These are phyloP conservation scores for Tephrocybe rancida DNA, from an alignment of 768 basidiomycete genomes.

Conservation along the genomic window DNA sequence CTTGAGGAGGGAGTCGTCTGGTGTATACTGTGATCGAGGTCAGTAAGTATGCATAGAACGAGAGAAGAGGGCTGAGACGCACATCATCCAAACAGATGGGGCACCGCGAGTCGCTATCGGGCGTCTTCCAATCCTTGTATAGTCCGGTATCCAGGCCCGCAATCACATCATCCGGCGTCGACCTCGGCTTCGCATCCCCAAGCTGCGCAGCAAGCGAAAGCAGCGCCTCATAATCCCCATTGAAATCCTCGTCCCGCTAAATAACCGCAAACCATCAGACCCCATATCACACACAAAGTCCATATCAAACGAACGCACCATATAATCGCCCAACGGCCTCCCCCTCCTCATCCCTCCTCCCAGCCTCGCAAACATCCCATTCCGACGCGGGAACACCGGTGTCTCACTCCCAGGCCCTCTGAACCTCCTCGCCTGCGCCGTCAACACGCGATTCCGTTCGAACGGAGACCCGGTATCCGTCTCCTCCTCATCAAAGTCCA, in stretches of 20 bases:
- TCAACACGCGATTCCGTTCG: no score
- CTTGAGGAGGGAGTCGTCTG: conserved; percentile 64
- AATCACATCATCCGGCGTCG: conserved; percentile 64
- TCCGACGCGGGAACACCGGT: conserved; percentile 17
- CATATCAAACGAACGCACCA: conserved; percentile 48
- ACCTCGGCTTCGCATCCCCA: conserved; percentile 69
- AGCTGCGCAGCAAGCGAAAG: conserved; percentile 58
- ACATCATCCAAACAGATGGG: conserved; percentile 89
- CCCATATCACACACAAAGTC: conserved; percentile 3
- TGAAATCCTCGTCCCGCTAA: conserved; percentile 80
- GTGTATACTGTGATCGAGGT: conserved; percentile 54
- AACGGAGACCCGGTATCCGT: background rate
- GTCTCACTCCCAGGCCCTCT: conserved; percentile 8
- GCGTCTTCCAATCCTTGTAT: conserved; percentile 70
- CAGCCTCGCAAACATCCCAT: conserved; percentile 14
- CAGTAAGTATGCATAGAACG: conserved; percentile 9
- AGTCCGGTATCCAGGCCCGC: conserved; percentile 57
- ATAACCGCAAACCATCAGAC: conserved; percentile 11
- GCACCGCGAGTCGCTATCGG: conserved; percentile 72
- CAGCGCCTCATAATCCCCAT: conserved; percentile 73
- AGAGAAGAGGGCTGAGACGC: conserved; percentile 29
- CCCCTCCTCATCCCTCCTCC: conserved; percentile 18
- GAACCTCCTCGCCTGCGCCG: conserved; percentile 5
- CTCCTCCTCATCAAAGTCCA: conserved; percentile 8
- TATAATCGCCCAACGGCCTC: conserved; percentile 42